Percentiles rank a stretch among this genome's conserved stretches.
Evolutionary conservation across 78 protist genomes (phyloP).

Genomic region (Dictyostelium discoideum): DNA sequence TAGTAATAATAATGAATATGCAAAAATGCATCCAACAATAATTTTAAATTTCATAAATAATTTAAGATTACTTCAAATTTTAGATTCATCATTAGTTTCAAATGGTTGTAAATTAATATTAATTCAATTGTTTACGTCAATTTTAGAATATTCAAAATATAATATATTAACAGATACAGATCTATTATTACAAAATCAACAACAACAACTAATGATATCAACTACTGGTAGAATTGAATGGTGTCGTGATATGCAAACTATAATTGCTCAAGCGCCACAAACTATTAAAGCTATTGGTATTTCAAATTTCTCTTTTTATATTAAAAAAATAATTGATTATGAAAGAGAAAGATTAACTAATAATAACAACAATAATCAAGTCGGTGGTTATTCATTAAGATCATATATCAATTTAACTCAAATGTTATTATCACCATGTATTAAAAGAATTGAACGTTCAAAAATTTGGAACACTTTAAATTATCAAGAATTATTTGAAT

Average conservation of each 20-base stretch:
- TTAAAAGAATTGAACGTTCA: background rate
- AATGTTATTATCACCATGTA: constrained; percentile 11
- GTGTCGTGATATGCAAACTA: constrained; percentile 36
- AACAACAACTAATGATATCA: background rate
- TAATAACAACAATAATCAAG: background rate
- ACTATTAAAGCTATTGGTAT: constrained; percentile 11
- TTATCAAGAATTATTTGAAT: background rate
- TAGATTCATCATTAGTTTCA: background rate
- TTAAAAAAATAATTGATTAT: background rate
- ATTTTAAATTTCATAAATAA: background rate
- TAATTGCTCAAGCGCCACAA: background rate
- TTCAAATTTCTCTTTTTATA: background rate
- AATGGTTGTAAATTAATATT: background rate
- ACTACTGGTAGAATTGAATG: constrained; percentile 16
- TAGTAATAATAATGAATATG: background rate
- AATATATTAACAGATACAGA: background rate
- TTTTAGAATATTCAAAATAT: background rate
- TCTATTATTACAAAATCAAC: background rate
- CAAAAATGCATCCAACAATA: background rate
- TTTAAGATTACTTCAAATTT: constrained; percentile 2
- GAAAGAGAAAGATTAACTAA: background rate
- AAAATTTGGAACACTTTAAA: background rate
- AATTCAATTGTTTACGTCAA: constrained; percentile 2
- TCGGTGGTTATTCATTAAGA: background rate
- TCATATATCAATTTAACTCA: background rate